Conservation (phyloP, 169 alveolate species). For the Eimeria praecox region DNA sequence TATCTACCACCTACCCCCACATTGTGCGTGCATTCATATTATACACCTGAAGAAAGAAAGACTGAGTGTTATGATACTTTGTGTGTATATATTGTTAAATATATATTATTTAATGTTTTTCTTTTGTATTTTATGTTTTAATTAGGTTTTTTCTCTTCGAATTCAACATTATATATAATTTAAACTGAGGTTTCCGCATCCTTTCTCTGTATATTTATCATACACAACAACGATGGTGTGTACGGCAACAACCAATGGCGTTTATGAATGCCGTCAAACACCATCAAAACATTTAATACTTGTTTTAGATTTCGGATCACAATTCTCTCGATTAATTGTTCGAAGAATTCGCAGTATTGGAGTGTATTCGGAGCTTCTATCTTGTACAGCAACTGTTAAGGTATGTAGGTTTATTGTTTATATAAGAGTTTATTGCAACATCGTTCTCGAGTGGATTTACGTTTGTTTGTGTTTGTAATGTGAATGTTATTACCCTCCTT, state of each 20-base stretch:
- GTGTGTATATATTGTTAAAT: neutral
- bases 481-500: too few species aligned
- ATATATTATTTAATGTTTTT: neutral
- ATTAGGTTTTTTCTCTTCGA: neutral
- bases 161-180: too few species aligned
- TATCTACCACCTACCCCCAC: neutral
- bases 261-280: too few species aligned
- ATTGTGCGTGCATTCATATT: neutral
- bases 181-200: too few species aligned
- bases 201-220: too few species aligned
- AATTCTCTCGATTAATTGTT: constrained; percentile 84
- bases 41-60: neutral
- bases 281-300: constrained; percentile 26
- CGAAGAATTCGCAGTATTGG: constrained; percentile 86
- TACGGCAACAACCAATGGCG: too few species aligned
- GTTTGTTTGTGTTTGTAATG: neutral
- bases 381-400: constrained; percentile 37
- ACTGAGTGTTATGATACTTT: neutral
- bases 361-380: constrained; percentile 82
- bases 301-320: constrained; percentile 87
- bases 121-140: neutral
- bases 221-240: too few species aligned
- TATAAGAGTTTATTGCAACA: neutral
- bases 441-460: too few species aligned
- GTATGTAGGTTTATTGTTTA: neutral